Conservation (phyloP, 306 rosid species). For the Rosa chinensis region DNA sequence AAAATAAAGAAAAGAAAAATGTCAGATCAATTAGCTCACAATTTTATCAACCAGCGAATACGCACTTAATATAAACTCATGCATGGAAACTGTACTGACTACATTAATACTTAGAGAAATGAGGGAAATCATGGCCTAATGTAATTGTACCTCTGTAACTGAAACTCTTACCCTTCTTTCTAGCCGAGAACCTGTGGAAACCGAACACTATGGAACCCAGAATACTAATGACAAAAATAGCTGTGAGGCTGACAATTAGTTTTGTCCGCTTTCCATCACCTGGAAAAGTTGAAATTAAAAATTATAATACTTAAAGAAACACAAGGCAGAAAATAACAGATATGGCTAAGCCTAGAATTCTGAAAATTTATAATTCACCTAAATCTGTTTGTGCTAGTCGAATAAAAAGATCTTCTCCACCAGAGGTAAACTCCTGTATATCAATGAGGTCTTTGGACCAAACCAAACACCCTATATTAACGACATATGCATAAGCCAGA, state of each 20-base stretch:
- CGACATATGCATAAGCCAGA: slow-evolving; percentile 14
- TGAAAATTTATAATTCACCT: slow-evolving; percentile 7
- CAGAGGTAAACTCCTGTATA: background rate
- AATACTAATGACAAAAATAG: too few species aligned
- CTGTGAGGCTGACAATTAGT: slow-evolving; percentile 5
- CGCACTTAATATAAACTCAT: too few species aligned
- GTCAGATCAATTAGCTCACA: background rate
- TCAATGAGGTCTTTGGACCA: slow-evolving; percentile 28
- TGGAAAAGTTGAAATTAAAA: background rate
- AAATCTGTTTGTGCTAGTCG: slow-evolving; percentile 36
- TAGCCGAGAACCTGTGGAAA: background rate
- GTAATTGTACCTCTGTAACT: background rate
- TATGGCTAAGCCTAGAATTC: background rate
- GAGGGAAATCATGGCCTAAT: too few species aligned
- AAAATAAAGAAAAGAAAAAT: background rate
- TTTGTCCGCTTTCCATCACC: background rate
- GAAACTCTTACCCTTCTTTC: slow-evolving; percentile 6
- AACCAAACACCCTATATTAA: slow-evolving; percentile 6
- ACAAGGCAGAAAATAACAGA: background rate
- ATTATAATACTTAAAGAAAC: background rate
- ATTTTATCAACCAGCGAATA: background rate
- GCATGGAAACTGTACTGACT: background rate
- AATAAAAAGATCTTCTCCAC: slow-evolving; percentile 3
- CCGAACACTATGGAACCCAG: background rate
- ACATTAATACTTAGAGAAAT: too few species aligned